Conservation (phyloP, 495 filamentous ascomycete species). For the Penicillium maclennaniae region DNA sequence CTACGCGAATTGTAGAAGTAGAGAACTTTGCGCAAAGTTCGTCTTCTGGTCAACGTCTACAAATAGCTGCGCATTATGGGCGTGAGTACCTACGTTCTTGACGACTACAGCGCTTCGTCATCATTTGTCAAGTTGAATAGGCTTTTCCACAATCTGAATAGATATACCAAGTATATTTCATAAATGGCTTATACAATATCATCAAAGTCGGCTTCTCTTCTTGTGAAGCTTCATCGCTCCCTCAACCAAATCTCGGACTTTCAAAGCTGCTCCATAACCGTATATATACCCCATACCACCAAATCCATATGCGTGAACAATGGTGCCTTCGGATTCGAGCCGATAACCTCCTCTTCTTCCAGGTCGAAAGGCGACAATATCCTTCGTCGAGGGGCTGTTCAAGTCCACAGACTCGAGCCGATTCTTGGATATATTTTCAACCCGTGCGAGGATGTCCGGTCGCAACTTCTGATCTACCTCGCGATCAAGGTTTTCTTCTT, state of each 20-base stretch:
- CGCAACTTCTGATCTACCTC: constrained; percentile 8
- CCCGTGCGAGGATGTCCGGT: constrained; percentile 10
- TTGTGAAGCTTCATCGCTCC: not conserved
- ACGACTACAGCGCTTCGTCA: constrained; percentile 18
- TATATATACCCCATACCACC: constrained; percentile 13
- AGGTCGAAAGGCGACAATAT: constrained; percentile 17
- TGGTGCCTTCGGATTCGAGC: constrained; percentile 9
- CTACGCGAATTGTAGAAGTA: constrained; percentile 20
- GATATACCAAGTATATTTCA: constrained; percentile 12
- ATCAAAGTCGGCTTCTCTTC: constrained; percentile 3
- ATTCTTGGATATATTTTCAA: constrained; percentile 1
- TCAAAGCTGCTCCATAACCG: constrained; percentile 14
- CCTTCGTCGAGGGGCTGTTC: not conserved
- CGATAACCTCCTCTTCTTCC: constrained; percentile 12
- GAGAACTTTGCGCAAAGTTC: constrained; percentile 21
- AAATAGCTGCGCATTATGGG: constrained; percentile 27
- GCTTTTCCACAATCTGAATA: constrained; percentile 25
- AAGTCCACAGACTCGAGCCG: not conserved
- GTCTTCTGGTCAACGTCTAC: constrained; percentile 25
- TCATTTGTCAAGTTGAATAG: constrained; percentile 19
- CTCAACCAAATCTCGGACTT: constrained; percentile 12
- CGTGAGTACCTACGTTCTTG: constrained; percentile 27
- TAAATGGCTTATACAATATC: constrained; percentile 17
- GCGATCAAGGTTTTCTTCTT: constrained; percentile 10
- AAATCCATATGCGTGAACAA: constrained; percentile 20